Evolutionary conservation across 192 early-diverging fungal genomes (phyloP).

Genomic region (Coemansia sp.): DNA sequence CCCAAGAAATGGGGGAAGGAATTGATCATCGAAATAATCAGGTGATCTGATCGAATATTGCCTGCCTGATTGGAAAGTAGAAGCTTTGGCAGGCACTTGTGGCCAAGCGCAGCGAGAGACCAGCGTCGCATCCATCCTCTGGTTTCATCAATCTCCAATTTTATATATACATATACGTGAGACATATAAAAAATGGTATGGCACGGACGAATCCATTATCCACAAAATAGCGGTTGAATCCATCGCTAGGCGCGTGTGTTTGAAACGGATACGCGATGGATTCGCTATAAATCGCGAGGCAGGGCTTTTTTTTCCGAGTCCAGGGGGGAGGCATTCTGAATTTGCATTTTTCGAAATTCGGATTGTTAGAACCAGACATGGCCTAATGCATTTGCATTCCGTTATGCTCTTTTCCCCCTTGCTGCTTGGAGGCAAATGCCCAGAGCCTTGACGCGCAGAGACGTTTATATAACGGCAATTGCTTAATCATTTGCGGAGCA

Average conservation of each 20-base stretch:
- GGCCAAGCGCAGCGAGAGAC: not conserved
- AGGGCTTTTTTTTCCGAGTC: not conserved
- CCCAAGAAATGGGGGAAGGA: not conserved
- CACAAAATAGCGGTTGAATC: not conserved
- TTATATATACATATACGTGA: conserved; percentile 6
- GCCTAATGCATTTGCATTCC: not conserved
- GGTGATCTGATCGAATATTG: not conserved
- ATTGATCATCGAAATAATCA: not conserved
- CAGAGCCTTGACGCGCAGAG: not conserved
- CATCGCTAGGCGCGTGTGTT: conserved; percentile 1
- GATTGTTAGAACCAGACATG: not conserved
- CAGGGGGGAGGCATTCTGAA: not conserved
- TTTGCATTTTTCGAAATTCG: not conserved
- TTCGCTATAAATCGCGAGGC: not conserved
- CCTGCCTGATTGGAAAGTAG: not conserved
- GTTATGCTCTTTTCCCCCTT: not conserved
- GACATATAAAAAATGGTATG: conserved; percentile 7
- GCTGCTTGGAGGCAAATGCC: not conserved
- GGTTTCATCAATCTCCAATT: conserved; percentile 8
- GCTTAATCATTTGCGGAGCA: not conserved
- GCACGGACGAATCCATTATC: conserved; percentile 4
- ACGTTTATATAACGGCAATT: not conserved
- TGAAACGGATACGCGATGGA: conserved; percentile 2
- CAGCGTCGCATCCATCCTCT: conserved; percentile 5
- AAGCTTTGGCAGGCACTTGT: not conserved